Conservation (phyloP, 75 land plant species). For the Pinus tabuliformis region DNA sequence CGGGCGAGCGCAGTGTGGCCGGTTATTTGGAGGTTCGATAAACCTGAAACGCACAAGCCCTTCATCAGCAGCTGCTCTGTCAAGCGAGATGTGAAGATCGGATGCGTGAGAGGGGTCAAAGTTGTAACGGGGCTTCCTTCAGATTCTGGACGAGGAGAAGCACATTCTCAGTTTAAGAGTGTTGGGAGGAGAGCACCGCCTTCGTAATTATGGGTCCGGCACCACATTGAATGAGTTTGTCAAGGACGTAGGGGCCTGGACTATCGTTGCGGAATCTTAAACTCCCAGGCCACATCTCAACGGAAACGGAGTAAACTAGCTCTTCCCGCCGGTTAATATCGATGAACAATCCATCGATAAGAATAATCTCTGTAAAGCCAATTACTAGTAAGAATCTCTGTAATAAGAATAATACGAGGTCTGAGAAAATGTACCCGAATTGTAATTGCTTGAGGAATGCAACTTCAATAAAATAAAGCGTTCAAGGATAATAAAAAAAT, state of each 20-base stretch:
- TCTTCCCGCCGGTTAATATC: too few relatives aligned
- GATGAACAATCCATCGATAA: too few relatives aligned
- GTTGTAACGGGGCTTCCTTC: constrained; percentile 57
- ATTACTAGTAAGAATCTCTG: too few relatives aligned
- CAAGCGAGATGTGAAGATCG: constrained; percentile 40
- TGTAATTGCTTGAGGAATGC: too few relatives aligned
- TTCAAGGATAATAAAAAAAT: too few relatives aligned
- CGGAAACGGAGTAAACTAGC: too few relatives aligned
- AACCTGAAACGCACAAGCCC: constrained; percentile 64
- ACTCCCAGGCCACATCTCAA: too few relatives aligned
- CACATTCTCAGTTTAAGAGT: constrained; percentile 58
- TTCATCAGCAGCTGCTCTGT: constrained; percentile 44
- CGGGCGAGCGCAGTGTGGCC: constrained; percentile 52
- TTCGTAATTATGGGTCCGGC: constrained; percentile 27
- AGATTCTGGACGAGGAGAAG: constrained; percentile 55
- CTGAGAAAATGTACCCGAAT: too few relatives aligned
- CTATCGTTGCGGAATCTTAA: constrained; percentile 19
- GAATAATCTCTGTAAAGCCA: too few relatives aligned
- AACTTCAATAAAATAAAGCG: too few relatives aligned
- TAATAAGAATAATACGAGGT: too few relatives aligned
- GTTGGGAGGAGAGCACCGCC: constrained; percentile 62
- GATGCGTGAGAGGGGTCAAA: constrained; percentile 49
- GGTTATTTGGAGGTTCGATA: constrained; percentile 57
- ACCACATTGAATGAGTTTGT: too few relatives aligned
- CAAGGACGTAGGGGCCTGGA: neutral